A percentile compares a stretch with the other conserved stretches of the same genome.
Conservation (phyloP, 2,329 filamentous ascomycete species). For the Microcera coccophila region DNA sequence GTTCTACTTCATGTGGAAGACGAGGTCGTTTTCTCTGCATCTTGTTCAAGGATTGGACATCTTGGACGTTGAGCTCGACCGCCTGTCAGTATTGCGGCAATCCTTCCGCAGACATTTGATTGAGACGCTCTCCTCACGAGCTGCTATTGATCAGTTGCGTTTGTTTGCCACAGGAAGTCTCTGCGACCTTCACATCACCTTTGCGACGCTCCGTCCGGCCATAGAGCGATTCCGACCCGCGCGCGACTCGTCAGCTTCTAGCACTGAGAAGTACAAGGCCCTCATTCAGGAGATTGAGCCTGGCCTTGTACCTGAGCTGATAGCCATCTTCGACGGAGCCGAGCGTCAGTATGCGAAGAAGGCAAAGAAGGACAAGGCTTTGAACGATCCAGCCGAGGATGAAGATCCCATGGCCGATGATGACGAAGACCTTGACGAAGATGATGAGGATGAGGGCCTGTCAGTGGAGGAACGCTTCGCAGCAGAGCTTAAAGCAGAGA, state of each 20-base stretch:
- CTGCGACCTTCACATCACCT: conserved; percentile 78
- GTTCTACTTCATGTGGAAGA: conserved; percentile 96
- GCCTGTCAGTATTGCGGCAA: conserved; percentile 53
- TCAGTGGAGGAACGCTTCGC: conserved; percentile 58
- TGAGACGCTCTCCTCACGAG: conserved; percentile 62
- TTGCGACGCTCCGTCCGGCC: conserved; percentile 64
- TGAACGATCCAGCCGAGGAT: conserved; percentile 64
- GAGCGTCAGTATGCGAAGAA: conserved; percentile 77
- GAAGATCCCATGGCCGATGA: conserved; percentile 68
- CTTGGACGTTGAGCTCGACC: conserved; percentile 55
- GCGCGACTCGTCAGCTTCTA: conserved; percentile 19
- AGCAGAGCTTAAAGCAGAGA: conserved; percentile 72
- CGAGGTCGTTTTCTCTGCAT: conserved; percentile 54
- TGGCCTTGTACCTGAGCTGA: conserved; percentile 62
- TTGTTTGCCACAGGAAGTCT: conserved; percentile 70
- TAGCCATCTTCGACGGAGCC: conserved; percentile 70
- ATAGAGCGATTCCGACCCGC: conserved; percentile 40
- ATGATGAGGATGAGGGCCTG: conserved; percentile 52
- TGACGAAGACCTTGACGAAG: conserved; percentile 51
- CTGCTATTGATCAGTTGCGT: conserved; percentile 72
- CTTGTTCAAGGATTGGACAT: conserved; percentile 55
- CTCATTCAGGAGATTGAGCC: conserved; percentile 66
- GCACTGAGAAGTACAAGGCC: conserved; percentile 31
- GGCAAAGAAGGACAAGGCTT: conserved; percentile 51
- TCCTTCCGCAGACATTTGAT: conserved; percentile 61